Base-by-base conservation (phyloP, 352 stramenopile genomes). In the Globisporangium apiculatum region DNA sequence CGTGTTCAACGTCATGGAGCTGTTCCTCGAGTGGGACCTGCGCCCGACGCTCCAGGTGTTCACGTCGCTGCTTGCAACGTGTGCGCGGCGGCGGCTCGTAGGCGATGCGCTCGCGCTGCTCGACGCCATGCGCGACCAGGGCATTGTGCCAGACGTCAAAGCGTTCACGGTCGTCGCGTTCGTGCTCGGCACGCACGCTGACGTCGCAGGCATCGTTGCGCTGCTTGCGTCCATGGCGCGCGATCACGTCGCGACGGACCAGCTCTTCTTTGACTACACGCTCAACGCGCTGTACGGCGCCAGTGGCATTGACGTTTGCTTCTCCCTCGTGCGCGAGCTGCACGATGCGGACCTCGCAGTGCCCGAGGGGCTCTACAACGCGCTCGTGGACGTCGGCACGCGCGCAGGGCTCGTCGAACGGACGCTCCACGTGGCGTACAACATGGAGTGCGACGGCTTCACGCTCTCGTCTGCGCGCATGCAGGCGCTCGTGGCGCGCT, bases 401-500 rank as follows among this genome's bases (percentile, higher is more conserved):
- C 63, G 66, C 10, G 69, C 70, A 40, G 79, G 79, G 11, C 69
- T 91, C 48, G 67, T 89, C 18, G 72, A 87, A 58, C 76, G 81
- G 40, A 88, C 83, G 12, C 66, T 92, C 50, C 73, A 87, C 53
- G 49, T 92, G 17, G 83, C 83, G 12, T 89, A 86, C 67, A 86
- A 92, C 55, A 92, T 92, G 83, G 83, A 92, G 55, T 92, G 83
- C 60, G 83, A 92, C 51, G 83, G 83, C 36, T 78, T 83, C 45
- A 54, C 62, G 18, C 57, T 92, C 17, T 75, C 69, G 12, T 72
- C 73, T 0, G 56, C 64, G 11, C 76, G 89, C 54, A 58, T 90
- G 57, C 69, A 75, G 40, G 67, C 61, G 45, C 64, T 92, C 35
- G 72, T 87, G 49, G 54, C 61, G 18, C 70, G 65, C 5, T 84